Evolutionary conservation across 2,329 filamentous ascomycete genomes (phyloP), one percentile per base, ranked within the genome.

Genomic region (Purpureocillium takamizusanense): DNA sequence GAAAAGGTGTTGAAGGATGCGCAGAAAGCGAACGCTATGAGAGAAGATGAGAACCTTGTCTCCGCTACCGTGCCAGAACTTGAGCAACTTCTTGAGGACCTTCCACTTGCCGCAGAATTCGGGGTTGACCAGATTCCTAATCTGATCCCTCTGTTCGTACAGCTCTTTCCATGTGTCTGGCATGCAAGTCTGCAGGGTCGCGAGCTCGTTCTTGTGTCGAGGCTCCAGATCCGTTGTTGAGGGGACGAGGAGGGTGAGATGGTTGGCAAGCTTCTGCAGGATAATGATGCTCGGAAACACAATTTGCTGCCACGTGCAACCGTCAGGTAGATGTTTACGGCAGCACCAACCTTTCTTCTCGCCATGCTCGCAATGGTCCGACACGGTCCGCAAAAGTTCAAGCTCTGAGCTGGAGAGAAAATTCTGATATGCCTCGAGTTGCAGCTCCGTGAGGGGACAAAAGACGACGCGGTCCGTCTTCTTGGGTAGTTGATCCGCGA

Each of bases 71-170:
- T 95, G 78, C 92, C 92, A 98, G 59, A 92, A 90, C 39, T 80
- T 81, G 7, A 98, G 72, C 4, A 98, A 67, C 50, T 86, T 89
- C 57, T 81, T 86, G 23, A 98, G 60, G 1, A 98, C 78, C 54
- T 86, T 88, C 92, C 92, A 98, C 61, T 98, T 98, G 4, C 92
- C 92, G 53, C 92, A 98, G 47, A 89, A 95, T 41, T 94, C 84
- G 0, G 86, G 83, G 49, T 95, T 88, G 2, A 88, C 82, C 36
- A 88, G 81, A 49, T 83, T 84, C 36, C 85, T 62, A 42, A 97
- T 82, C 8, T 79, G 86, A 49, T 95, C 86, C 32, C 86, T 75
- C 15, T 82, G 76, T 10, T 69, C 67, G 53, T 88, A 92, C 0
- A 95, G 67, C 15, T 79, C 66, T 51, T 79, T 68, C 86, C 87